Percentiles rank a stretch among this genome's conserved stretches.
Conservation (phyloP, 2,329 filamentous ascomycete genomes). For the Penicillium frequentans region DNA sequence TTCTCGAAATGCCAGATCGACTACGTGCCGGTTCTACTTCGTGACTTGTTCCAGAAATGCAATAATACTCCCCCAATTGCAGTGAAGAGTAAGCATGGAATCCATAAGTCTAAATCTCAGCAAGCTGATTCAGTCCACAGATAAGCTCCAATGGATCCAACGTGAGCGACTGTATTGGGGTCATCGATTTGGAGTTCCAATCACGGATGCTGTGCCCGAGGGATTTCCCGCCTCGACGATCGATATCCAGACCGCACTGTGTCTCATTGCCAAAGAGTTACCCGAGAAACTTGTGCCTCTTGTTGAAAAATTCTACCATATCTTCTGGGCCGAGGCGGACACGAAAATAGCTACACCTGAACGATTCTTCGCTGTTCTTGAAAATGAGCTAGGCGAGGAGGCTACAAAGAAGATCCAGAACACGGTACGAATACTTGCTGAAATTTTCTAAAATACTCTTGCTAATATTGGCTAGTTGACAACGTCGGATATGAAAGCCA, state of each 20-base stretch:
- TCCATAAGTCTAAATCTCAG: neutral
- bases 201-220: constrained; percentile 7
- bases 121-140: neutral
- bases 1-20: constrained; percentile 14
- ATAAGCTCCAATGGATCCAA: constrained; percentile 18
- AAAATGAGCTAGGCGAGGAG: neutral
- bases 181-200: constrained; percentile 11
- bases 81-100: constrained; percentile 9
- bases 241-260: constrained; percentile 5
- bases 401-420: neutral
- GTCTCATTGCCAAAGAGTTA: constrained; percentile 1
- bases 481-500: constrained; percentile 37
- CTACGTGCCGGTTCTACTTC: constrained; percentile 13
- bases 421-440: neutral
- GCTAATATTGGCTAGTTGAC: neutral
- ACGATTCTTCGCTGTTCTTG: constrained; percentile 4
- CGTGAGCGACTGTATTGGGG: constrained; percentile 16
- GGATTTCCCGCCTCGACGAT: constrained; percentile 12
- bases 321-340: constrained; percentile 10
- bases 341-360: neutral
- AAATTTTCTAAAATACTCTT: neutral
- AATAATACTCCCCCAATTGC: constrained; percentile 13
- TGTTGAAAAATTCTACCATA: constrained; percentile 1
- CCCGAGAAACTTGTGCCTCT: constrained; percentile 5
- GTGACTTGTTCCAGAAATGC: constrained; percentile 15